Evolutionary conservation across 805 yeast species (phyloP).

Genomic region (Limtongozyma cylindracea): DNA sequence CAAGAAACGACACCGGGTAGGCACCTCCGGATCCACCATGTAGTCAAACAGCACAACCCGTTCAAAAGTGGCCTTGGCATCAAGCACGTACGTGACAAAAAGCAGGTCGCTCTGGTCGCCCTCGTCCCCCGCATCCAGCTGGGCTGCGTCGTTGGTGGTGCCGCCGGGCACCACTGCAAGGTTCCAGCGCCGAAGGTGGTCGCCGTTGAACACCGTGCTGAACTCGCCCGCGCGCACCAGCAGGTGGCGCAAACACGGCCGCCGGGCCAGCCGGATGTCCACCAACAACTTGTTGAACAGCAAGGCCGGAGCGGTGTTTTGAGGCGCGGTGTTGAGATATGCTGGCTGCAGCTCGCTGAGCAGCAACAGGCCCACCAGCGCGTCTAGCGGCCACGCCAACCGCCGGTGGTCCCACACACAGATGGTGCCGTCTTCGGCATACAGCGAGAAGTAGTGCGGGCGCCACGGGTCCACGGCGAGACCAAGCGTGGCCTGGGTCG

Average conservation of each 20-base stretch:
- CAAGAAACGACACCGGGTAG: conserved; percentile 37
- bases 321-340: too few relatives aligned
- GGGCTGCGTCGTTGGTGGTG: conserved; percentile 2
- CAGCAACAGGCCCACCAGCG: too few relatives aligned
- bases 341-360: too few relatives aligned
- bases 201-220: conserved; percentile 59
- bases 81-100: conserved; percentile 56
- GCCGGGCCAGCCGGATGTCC: conserved; percentile 26
- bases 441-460: conserved; percentile 41
- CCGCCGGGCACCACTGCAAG: conserved; percentile 27
- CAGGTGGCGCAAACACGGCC: conserved; percentile 48
- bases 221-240: conserved; percentile 43
- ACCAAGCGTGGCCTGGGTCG: conserved; percentile 48
- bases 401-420: conserved; percentile 66
- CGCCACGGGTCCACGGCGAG: conserved; percentile 47
- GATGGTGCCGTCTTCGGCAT: conserved; percentile 64
- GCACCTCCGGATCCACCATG: conserved; percentile 22
- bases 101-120: too few relatives aligned
- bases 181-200: conserved; percentile 57
- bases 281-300: conserved; percentile 34
- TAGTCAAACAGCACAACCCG: conserved; percentile 74
- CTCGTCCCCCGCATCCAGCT: conserved; percentile 12
- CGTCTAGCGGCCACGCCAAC: conserved; percentile 7
- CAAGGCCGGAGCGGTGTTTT: conserved; percentile 32
- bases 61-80: conserved; percentile 51